phyloP scores from a whole-genome alignment of 2,329 filamentous ascomycete species.

The Colletotrichum eleusines region DNA sequence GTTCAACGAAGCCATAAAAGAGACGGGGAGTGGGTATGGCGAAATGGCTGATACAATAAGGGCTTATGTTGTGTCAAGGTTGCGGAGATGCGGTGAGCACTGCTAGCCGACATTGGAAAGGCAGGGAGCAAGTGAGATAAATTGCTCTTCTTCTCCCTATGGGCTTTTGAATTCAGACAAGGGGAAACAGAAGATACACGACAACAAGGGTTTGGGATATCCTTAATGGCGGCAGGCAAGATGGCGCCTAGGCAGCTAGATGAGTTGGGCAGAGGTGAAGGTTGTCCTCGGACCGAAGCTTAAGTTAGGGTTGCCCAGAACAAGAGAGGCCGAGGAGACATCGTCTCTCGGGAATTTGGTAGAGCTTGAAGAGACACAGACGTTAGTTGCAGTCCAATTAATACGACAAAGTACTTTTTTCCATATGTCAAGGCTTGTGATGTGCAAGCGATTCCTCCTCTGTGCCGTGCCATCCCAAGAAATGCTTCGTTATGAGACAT shows the following conservation, averaged over 20 bases:
- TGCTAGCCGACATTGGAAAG: conserved; percentile 1
- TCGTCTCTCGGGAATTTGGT: neutral
- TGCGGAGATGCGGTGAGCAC: neutral
- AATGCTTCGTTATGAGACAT: neutral
- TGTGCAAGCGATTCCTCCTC: neutral
- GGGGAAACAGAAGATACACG: neutral
- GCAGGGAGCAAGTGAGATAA: neutral
- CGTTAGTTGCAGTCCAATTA: neutral
- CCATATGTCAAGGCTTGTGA: neutral
- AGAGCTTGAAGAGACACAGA: neutral
- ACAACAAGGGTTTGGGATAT: neutral
- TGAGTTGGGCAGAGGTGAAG: neutral
- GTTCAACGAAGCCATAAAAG: neutral
- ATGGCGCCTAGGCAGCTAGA: neutral
- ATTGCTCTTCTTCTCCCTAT: neutral
- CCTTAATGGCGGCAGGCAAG: neutral
- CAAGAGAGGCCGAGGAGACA: neutral
- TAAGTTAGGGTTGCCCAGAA: neutral
- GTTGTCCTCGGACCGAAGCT: neutral
- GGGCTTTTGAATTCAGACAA: neutral
- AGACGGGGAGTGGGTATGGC: neutral
- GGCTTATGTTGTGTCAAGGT: neutral
- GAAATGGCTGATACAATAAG: neutral
- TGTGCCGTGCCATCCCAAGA: neutral
- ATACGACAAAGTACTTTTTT: too few species aligned